phyloP scores from a whole-genome alignment of 2,329 filamentous ascomycete genomes.

The Trichoderma harzianum region DNA sequence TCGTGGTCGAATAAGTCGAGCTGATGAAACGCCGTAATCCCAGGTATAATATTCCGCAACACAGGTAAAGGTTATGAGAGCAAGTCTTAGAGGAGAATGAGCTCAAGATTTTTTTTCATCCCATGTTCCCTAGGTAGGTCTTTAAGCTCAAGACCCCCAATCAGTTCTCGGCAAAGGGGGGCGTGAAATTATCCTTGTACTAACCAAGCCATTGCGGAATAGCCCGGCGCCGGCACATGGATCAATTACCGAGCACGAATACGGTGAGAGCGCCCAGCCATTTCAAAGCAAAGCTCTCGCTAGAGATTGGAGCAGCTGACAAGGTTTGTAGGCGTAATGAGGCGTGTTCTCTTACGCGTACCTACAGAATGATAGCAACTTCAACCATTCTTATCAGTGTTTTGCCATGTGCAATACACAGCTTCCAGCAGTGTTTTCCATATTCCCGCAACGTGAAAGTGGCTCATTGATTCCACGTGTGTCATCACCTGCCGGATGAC shows the following conservation, averaged over 20 bases:
- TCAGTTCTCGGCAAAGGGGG: slow-evolving; percentile 4
- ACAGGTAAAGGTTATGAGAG: background rate
- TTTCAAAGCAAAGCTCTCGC: background rate
- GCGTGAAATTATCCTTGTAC: background rate
- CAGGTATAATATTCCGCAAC: background rate
- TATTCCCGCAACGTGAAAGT: background rate
- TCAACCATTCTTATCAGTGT: background rate
- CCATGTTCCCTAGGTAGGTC: background rate
- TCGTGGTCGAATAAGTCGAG: background rate
- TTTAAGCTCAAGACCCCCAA: background rate
- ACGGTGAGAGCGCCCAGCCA: background rate
- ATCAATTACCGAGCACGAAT: slow-evolving; percentile 12
- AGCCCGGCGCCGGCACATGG: background rate
- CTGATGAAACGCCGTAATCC: background rate
- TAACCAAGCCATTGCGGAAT: slow-evolving; percentile 6
- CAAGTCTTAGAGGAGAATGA: background rate
- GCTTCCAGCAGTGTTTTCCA: background rate
- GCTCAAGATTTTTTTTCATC: background rate
- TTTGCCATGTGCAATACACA: no score
- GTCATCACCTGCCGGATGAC: background rate
- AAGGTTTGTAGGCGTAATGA: background rate
- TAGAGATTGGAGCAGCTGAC: background rate
- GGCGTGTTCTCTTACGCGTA: background rate
- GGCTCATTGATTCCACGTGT: background rate
- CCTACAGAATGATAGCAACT: background rate